Evolutionary conservation across 371 early-diverging fungal species (phyloP).

Genomic region (Mucor lusitanicus): DNA sequence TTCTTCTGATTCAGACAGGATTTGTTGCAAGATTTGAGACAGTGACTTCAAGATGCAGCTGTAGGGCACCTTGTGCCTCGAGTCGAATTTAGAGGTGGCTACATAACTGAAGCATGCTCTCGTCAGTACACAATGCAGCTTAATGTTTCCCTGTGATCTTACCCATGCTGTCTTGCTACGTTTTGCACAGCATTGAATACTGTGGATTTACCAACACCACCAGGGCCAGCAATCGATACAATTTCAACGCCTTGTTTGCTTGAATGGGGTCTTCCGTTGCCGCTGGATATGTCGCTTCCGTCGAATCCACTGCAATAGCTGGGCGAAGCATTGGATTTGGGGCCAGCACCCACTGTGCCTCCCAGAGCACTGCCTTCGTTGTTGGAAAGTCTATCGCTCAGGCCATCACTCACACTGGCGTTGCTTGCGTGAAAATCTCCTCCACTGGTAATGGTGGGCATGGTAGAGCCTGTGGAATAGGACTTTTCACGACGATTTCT

Average conservation of each 20-base stretch:
- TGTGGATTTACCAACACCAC: constrained; percentile 50
- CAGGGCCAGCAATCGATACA: constrained; percentile 41
- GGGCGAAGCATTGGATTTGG: constrained; percentile 34
- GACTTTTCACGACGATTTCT: constrained; percentile 15
- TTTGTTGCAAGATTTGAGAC: constrained; percentile 47
- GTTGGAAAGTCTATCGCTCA: constrained; percentile 11
- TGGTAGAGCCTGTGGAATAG: constrained; percentile 15
- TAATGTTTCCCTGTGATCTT: not conserved
- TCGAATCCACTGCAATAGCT: constrained; percentile 36
- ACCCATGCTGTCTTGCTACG: constrained; percentile 46
- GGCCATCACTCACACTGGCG: constrained; percentile 21
- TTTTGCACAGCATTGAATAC: constrained; percentile 38
- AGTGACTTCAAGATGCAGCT: constrained; percentile 37
- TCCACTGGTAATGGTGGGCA: constrained; percentile 19
- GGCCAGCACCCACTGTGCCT: not conserved
- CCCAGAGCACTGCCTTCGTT: not conserved
- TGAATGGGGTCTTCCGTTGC: constrained; percentile 1
- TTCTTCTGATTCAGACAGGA: constrained; percentile 44
- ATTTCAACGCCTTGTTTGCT: constrained; percentile 32
- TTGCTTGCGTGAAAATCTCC: constrained; percentile 17
- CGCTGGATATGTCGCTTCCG: constrained; percentile 35
- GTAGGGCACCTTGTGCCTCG: constrained; percentile 42
- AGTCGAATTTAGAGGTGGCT: constrained; percentile 43
- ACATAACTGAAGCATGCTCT: constrained; percentile 32
- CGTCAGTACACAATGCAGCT: not conserved